Evolutionary conservation across 371 early-diverging fungal species (phyloP), one percentile per base, ranked within the genome.

Genomic region (Mucor irregularis): DNA sequence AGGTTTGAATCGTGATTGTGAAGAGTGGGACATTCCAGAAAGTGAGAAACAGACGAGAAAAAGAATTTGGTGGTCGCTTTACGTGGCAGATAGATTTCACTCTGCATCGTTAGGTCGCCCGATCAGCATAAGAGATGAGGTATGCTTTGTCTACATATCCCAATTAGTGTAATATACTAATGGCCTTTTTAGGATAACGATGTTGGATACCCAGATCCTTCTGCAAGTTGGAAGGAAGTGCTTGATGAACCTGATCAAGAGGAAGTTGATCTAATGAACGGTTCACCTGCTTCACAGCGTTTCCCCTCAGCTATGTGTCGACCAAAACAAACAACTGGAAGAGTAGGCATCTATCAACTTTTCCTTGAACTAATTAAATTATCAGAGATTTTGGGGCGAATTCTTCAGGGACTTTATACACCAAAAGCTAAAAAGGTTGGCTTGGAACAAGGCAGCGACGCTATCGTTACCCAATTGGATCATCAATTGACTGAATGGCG

Each of bases 1-100:
- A 5, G 76, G 73, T 10, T 26, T 76, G 11, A 58, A 76, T 51
- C 53, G 69, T 10, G 43, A 56, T 35, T 76, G 76, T 51, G 71
- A 70, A 24, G 53, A 68, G 14, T 73, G 73, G 71, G 61, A 68
- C 40, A 68, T 76, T 4, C 59, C 73, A 10, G 39, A 64, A 16
- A 47, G 51, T 16, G 77, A 77, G 48, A 71, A 73, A 16, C 58
- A 73, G 19, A 68, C 70, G 0, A 49, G 77, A 6, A 71, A 71
- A 52, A 50, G 77, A 19, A 43, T 71, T 4, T 77, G 74, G 71
- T 77, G 77, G 77, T 57, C 64, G 1, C 42, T 73, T 4, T 77
- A 71, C 37, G 60, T 69, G 8, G 66, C 64, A 13, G 77, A 77
- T 48, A 43, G 74, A 30, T 77, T 73, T 17, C 70, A 71, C 31